These are phyloP conservation scores for Didymella pomorum DNA, from an alignment of 2,329 filamentous ascomycete genomes.

Conservation along the genomic window DNA sequence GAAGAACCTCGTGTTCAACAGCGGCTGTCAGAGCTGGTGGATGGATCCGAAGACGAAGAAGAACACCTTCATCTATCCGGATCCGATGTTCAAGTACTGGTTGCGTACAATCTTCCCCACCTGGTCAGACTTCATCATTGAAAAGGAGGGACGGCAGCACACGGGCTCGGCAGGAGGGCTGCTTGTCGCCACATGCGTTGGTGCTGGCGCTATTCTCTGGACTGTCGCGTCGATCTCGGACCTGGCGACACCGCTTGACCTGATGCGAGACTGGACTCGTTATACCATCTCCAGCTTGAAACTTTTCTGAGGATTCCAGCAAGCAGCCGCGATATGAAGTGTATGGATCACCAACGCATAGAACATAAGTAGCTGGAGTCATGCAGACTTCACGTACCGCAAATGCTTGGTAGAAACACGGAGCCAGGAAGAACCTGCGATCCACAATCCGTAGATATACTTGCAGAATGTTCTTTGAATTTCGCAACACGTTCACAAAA, in stretches of 20 bases:
- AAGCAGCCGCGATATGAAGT: too few relatives aligned
- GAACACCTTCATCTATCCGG: conserved; percentile 4
- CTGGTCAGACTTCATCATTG: conserved; percentile 6
- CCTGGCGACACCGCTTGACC: not conserved
- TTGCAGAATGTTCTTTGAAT: too few relatives aligned
- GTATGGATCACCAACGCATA: too few relatives aligned
- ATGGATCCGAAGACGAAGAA: conserved; percentile 9
- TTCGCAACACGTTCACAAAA: too few relatives aligned
- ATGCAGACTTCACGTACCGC: too few relatives aligned
- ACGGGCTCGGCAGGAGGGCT: not conserved
- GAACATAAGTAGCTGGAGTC: too few relatives aligned
- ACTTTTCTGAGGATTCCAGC: too few relatives aligned
- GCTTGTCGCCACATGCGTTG: not conserved
- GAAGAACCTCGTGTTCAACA: conserved; percentile 3
- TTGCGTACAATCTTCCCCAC: conserved; percentile 4
- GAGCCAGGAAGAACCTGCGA: too few relatives aligned
- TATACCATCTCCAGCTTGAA: too few relatives aligned
- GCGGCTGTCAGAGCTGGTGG: conserved; percentile 10
- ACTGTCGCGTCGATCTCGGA: not conserved
- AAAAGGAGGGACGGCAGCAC: not conserved
- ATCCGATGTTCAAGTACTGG: conserved; percentile 9
- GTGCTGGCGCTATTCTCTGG: not conserved
- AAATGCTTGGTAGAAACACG: too few relatives aligned
- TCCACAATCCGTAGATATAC: too few relatives aligned
- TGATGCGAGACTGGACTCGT: too few relatives aligned